Evolutionary conservation across 2,329 filamentous ascomycete genomes (phyloP).

Genomic region (Exophiala xenobiotica): DNA sequence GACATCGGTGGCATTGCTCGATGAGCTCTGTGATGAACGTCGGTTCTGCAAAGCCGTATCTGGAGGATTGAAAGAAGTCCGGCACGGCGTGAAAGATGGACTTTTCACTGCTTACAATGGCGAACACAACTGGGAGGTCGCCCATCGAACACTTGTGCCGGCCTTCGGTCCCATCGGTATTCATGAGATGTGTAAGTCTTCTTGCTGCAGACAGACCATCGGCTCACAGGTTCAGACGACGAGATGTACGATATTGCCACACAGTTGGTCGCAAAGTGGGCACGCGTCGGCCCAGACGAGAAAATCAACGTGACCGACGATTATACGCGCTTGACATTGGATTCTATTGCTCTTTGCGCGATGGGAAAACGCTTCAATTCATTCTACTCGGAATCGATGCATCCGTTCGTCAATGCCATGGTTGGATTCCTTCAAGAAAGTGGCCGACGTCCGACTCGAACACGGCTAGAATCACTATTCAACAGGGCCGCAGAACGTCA

Average conservation of each 20-base stretch:
- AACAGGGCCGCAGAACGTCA: slow-evolving; percentile 15
- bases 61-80: slow-evolving; percentile 54
- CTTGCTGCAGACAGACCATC: slow-evolving; percentile 21
- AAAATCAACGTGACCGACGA: slow-evolving; percentile 64
- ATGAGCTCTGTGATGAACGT: slow-evolving; percentile 65
- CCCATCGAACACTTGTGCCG: slow-evolving; percentile 51
- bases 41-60: slow-evolving; percentile 62
- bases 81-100: slow-evolving; percentile 63
- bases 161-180: slow-evolving; percentile 49
- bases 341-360: slow-evolving; percentile 69
- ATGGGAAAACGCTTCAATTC: slow-evolving; percentile 74
- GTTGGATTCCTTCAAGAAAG: slow-evolving; percentile 60
- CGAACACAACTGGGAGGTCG: slow-evolving; percentile 63
- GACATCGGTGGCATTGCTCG: slow-evolving; percentile 56
- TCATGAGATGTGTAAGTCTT: slow-evolving; percentile 42
- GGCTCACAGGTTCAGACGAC: slow-evolving; percentile 13
- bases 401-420: slow-evolving; percentile 71
- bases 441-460: slow-evolving; percentile 50
- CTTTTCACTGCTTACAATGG: slow-evolving; percentile 60
- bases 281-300: slow-evolving; percentile 51
- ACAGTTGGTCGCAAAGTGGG: slow-evolving; percentile 45
- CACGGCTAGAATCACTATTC: slow-evolving; percentile 42
- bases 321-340: slow-evolving; percentile 70
- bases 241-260: slow-evolving; percentile 37
- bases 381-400: slow-evolving; percentile 67